These are phyloP conservation scores for Pseudonitzschia delicatissima DNA, from an alignment of 108 stramenopile species.

Conservation along the genomic window DNA sequence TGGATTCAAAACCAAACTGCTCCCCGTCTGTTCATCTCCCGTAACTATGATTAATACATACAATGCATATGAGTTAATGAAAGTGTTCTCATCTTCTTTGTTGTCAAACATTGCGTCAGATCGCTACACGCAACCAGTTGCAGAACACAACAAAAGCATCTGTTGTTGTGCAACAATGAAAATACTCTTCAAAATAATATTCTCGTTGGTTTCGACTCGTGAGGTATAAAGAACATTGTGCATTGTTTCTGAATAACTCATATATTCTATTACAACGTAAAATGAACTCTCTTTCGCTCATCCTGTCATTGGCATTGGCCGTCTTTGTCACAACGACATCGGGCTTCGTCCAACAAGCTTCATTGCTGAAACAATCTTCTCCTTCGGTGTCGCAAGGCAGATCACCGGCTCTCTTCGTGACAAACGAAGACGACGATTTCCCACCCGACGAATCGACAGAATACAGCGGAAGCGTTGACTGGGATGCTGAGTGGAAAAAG, in stretches of 20 bases:
- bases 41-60: too few species aligned
- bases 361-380: background rate
- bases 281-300: background rate
- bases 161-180: too few species aligned
- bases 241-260: background rate
- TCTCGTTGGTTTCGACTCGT: too few species aligned
- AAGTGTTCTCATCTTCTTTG: too few species aligned
- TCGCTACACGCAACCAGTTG: too few species aligned
- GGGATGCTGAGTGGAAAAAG: constrained; percentile 70
- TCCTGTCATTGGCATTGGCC: background rate
- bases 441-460: constrained; percentile 26
- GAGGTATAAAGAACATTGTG: too few species aligned
- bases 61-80: too few species aligned
- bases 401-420: background rate
- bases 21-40: background rate
- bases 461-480: constrained; percentile 39
- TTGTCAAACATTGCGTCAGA: too few species aligned
- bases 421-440: constrained; percentile 15
- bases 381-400: background rate
- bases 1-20: background rate
- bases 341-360: background rate
- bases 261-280: background rate
- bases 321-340: background rate
- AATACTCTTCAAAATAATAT: too few species aligned
- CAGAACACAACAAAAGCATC: too few species aligned